Base-by-base conservation (phyloP, 805 yeast species). In the Kodamaea nitidulidarum region DNA sequence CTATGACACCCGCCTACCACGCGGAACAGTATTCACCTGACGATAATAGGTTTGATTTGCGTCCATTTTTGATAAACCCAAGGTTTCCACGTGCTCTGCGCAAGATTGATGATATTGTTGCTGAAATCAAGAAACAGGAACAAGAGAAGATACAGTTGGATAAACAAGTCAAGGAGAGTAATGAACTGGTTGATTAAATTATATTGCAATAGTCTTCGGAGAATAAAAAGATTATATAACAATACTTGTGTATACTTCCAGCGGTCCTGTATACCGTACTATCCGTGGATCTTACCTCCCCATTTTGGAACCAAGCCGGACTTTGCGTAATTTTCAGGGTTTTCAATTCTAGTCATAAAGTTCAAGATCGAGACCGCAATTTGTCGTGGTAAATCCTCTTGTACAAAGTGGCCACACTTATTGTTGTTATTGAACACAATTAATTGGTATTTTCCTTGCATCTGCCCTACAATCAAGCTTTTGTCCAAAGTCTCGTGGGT, bases 21-120 rank as follows among this genome's bases (percentile, higher is more conserved):
- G 99, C 98, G 0, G 99, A 93, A 60, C 95, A 87, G 54, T 93
- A 93, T 57, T 90, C 98, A 2, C 97, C 98, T 1, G 99, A 93
- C 61, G 99, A 93, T 61, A 93, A 93, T 59, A 74, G 99, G 52
- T 93, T 85, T 61, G 99, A 93, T 59, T 69, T 95, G 54, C 74
- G 99, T 50, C 99, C 98, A n/a, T 88, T 93, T 61, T 70, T 95
- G 58, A 87, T 93, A 42, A 80, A 86, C 50, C 97, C 98, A 20
- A 69, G 86, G 46, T 93, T 88, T 61, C 75, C 88, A 1, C 86
- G 91, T 84, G 95, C 97, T 2, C 78, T 88, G 50, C 81, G 78
- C 58, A 88, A 87, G 63, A 93, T 93, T 37, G 97, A 88, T 51
- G 77, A 75, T 40, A 78, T 84, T 26, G 91, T 88, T 17, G 74